Base-by-base conservation (phyloP, 2,329 filamentous ascomycete genomes). In the Monilinia aucupariae region DNA sequence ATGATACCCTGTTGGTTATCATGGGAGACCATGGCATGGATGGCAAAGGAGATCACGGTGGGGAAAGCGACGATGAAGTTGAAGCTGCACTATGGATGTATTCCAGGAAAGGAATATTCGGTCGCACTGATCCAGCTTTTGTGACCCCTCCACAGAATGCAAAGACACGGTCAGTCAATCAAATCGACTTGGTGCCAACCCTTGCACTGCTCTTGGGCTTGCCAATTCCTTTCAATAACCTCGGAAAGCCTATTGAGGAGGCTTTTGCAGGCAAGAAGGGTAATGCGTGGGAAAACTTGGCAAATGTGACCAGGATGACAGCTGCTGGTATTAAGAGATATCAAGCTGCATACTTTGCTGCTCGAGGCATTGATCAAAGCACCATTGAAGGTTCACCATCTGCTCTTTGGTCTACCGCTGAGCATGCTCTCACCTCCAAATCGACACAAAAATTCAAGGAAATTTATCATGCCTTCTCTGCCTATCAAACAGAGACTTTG, bases 1-100 rank as follows among this genome's bases (percentile, higher is more conserved):
- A 97, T 60, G 79, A 91, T 62, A 99, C 94, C 0, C 79, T 99
- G 27, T 79, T 99, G 43, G 86, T 99, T 25, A 90, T 99, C 17
- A 96, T 99, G 91, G 94, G 94, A n/a, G 94, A 99, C 74, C 94
- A 99, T 73, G 94, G 94, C 13, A 99, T 99, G 94, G 94, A 99
- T 75, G 80, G 84, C 65, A 97, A 99, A 78, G 94, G 94, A 22
- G 94, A 99, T 69, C 94, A 99, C 73, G 94, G 94, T n/a, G 94
- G 94, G 61, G 94, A 99, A 78, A 97, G 93, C 39, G 91, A 97
- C 69, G 92, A 97, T 67, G 94, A 99, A 75, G 85, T 99, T 8
- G 87, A 99, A 75, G 92, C 94, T 62, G 92, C 94, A 2, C 76
- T 99, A 53, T 99, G 94, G 93, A 96, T 99, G 92, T 99, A 97